These are phyloP conservation scores for Deinandra increscens DNA, from an alignment of 129 eudicot species.

Conservation along the genomic window DNA sequence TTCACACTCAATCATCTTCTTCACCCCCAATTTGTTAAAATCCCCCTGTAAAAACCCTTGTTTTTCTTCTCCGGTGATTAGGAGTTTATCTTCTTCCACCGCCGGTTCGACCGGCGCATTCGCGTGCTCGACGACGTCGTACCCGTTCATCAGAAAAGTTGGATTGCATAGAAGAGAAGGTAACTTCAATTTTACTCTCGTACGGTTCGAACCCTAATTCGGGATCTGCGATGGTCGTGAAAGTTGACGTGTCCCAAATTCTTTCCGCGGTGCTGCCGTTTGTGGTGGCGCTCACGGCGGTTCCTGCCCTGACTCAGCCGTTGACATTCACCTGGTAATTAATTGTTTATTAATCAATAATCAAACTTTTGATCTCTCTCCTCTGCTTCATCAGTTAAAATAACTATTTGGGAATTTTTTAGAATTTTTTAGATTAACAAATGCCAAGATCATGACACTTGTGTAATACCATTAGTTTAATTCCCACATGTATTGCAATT, in stretches of 20 bases:
- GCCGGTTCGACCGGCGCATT: slow-evolving; percentile 24
- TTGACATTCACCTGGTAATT: slow-evolving; percentile 79
- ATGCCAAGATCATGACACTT: not conserved
- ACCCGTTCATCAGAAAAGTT: slow-evolving; percentile 74
- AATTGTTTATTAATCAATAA: slow-evolving; percentile 14
- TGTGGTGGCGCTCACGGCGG: slow-evolving; percentile 91
- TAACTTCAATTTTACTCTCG: slow-evolving; percentile 57
- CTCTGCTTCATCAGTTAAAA: not conserved
- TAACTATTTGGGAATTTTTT: not conserved
- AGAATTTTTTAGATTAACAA: slow-evolving; percentile 2
- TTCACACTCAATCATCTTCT: slow-evolving; percentile 23
- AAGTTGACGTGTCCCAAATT: slow-evolving; percentile 61
- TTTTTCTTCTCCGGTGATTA: slow-evolving; percentile 19
- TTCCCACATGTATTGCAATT: not conserved
- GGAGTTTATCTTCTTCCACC: slow-evolving; percentile 18
- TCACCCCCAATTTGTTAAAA: slow-evolving; percentile 12
- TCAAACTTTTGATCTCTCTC: not conserved
- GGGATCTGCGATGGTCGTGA: slow-evolving; percentile 30
- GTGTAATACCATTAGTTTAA: no score
- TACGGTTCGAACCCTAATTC: slow-evolving; percentile 48
- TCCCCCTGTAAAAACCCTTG: slow-evolving; percentile 15
- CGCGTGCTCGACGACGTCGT: slow-evolving; percentile 77
- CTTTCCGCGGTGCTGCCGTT: slow-evolving; percentile 88
- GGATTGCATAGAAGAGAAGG: slow-evolving; percentile 87
- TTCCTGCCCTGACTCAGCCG: slow-evolving; percentile 87